A percentile compares a stretch with the other conserved stretches of the same genome.
phyloP scores from a whole-genome alignment of 2,329 filamentous ascomycete species.

The Phialophora chinensis region DNA sequence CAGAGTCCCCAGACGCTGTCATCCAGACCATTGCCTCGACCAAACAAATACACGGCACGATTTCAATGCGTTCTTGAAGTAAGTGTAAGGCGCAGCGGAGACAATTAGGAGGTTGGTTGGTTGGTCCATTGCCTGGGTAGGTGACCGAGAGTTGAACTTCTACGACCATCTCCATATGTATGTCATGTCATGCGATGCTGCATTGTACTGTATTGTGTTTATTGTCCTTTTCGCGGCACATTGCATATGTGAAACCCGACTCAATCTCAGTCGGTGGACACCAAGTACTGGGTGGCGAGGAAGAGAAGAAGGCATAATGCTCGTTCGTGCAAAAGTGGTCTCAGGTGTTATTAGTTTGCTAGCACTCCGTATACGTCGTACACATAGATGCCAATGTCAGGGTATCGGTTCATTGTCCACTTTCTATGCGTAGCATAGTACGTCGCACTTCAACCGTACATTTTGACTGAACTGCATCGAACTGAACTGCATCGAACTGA shows the following conservation, averaged over 20 bases:
- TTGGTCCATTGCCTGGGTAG: not conserved
- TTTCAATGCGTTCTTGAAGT: not conserved
- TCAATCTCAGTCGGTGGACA: not conserved
- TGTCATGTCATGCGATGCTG: not conserved
- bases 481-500: no score
- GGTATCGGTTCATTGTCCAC: not conserved
- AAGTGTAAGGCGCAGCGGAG: not conserved
- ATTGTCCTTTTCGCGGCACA: no score
- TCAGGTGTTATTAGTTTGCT: not conserved
- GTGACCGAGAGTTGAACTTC: not conserved
- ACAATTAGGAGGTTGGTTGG: not conserved
- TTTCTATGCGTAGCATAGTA: not conserved
- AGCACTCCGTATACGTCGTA: not conserved
- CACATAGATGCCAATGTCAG: not conserved
- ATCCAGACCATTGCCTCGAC: slow-evolving; percentile 23
- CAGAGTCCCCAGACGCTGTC: slow-evolving; percentile 17
- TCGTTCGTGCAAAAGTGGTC: not conserved
- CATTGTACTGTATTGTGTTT: no score
- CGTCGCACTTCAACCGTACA: not conserved
- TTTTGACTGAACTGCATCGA: no score
- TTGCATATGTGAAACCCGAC: not conserved
- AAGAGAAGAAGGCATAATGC: not conserved
- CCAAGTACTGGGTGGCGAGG: not conserved
- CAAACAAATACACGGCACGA: not conserved
- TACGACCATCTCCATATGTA: not conserved